These are phyloP conservation scores for Pleoardoris graminearum DNA, from an alignment of 2,329 filamentous ascomycete genomes.

Conservation along the genomic window DNA sequence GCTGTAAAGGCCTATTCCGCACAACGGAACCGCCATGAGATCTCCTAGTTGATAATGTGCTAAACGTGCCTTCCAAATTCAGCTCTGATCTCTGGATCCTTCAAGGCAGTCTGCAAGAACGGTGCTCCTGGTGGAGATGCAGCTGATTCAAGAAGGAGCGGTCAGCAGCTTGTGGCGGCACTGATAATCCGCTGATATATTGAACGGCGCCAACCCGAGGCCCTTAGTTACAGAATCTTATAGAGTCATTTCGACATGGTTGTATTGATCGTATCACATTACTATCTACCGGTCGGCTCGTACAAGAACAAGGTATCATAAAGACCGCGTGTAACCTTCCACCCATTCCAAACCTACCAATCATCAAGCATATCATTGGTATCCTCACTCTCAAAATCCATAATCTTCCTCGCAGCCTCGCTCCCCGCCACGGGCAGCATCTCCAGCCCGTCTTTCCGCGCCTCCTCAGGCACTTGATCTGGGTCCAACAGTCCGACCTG, in stretches of 20 bases:
- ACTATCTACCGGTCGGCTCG: neutral
- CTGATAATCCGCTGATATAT: too few relatives aligned
- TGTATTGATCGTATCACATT: neutral
- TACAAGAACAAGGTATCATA: neutral
- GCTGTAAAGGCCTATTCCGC: too few relatives aligned
- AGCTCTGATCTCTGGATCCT: too few relatives aligned
- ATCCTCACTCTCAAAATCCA: conserved; percentile 49
- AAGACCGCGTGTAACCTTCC: neutral
- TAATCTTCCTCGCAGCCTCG: conserved; percentile 53
- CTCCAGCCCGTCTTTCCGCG: conserved; percentile 51
- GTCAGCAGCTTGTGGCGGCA: too few relatives aligned
- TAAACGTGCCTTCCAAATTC: too few relatives aligned
- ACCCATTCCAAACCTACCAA: conserved; percentile 34
- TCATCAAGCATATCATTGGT: conserved; percentile 53
- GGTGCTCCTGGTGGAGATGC: too few relatives aligned
- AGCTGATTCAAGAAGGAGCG: too few relatives aligned
- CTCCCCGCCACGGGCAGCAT: conserved; percentile 52
- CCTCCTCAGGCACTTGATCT: conserved; percentile 54
- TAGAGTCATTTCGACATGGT: neutral
- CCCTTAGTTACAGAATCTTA: too few relatives aligned
- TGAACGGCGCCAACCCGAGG: too few relatives aligned
- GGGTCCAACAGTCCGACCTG: conserved; percentile 62
- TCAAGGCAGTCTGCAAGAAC: too few relatives aligned
- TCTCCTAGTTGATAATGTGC: too few relatives aligned
- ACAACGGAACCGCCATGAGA: too few relatives aligned